Evolutionary conservation across 176 grass and related monocot species (phyloP), one percentile per base, ranked within the genome.

Genomic region (Musa schizocarpa): DNA sequence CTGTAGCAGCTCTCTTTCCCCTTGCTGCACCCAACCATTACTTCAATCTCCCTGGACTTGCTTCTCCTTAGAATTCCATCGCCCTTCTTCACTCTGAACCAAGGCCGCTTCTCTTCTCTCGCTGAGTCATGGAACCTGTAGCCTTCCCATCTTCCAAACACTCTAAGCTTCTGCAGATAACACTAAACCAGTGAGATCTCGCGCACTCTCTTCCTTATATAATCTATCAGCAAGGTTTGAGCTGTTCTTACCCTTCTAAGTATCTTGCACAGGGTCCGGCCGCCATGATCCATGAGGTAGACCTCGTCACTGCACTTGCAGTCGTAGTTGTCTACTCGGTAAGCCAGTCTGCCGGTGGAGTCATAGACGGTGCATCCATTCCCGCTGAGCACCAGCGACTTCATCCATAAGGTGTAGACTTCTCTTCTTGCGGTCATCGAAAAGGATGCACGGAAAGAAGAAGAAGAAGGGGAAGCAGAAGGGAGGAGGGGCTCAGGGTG

Each of bases 341-440:
- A 96, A 22, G 69, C 86, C n/a, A 89, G 83, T 27, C 65, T 1
- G 57, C 93, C 87, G 61, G 87, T 82, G 3, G 89, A 69, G 69
- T 81, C 75, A 74, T 90, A 96, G 52, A 96, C 84, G 20, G 89
- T 75, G 83, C 93, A 92, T 26, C 87, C 87, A 19, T 84, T 90
- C 57, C 85, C 83, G 55, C 85, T 90, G 74, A 96, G 83, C 52
- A 92, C 89, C 56, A 96, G 77, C 10, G 89, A 96, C 76, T 90
- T 96, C 93, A 96, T 92, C 81, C 93, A 96, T 50, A 96, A 65
- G 1, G 89, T 92, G 75, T 85, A 96, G 17, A 81, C 81, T 83
- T 90, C 93, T 68, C 89, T 83, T 78, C 76, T 61, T 73, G 71
- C 48, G 55, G 83, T 88, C 74, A 20, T 74, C 17, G 71, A 72